Conservation (phyloP, 192 early-diverging fungal genomes). For the Diversispora eburnea region DNA sequence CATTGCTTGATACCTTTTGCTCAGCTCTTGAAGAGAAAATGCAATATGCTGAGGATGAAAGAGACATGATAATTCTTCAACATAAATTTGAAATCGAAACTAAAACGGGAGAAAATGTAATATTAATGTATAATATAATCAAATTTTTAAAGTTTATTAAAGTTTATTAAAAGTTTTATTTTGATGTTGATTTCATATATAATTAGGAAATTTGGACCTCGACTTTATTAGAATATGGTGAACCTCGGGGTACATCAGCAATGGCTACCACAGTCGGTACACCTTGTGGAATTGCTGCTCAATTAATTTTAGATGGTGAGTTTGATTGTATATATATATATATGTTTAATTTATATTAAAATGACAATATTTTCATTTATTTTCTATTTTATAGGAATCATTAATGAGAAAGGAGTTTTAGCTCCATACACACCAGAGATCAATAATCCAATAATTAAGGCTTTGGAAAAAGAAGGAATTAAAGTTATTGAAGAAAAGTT, state of each 20-base stretch:
- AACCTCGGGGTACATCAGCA: conserved; percentile 74
- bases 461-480: conserved; percentile 87
- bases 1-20: conserved; percentile 87
- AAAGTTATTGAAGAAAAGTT: conserved; percentile 74
- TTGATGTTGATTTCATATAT: neutral
- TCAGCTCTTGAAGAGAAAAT: conserved; percentile 94
- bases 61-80: conserved; percentile 97
- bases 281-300: conserved; percentile 92
- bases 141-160: neutral
- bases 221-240: conserved; percentile 90
- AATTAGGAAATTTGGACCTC: conserved; percentile 81
- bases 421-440: conserved; percentile 89
- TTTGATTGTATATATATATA: too few relatives aligned
- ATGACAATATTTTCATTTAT: too few relatives aligned
- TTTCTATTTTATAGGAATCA: conserved; percentile 27
- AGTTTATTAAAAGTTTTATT: conserved; percentile 17
- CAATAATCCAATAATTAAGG: conserved; percentile 84
- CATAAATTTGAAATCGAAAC: conserved; percentile 94
- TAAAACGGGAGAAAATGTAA: conserved; percentile 68
- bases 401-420: conserved; percentile 79
- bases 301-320: conserved; percentile 87
- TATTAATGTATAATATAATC: neutral
- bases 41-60: conserved; percentile 87
- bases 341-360: too few relatives aligned
- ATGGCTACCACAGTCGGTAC: conserved; percentile 98